These are phyloP conservation scores for Chytriomyces sp. DNA, from an alignment of 192 early-diverging fungal genomes.

Conservation along the genomic window DNA sequence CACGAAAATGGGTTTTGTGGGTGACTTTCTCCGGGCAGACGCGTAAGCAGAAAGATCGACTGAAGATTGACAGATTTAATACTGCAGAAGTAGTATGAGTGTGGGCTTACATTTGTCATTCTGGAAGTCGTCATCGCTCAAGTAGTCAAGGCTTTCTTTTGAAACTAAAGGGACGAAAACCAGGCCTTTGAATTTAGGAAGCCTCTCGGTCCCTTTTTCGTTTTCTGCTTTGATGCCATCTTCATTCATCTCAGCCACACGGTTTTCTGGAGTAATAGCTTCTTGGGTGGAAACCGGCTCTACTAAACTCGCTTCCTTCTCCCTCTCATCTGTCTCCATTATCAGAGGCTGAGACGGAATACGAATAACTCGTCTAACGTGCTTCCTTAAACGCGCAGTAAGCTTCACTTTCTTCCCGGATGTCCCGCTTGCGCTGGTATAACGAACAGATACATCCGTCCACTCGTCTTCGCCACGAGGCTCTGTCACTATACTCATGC, in stretches of 20 bases:
- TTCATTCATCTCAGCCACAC: too few species aligned
- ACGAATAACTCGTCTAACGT: neutral
- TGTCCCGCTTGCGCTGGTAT: neutral
- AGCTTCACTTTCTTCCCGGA: neutral
- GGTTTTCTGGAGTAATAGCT: too few species aligned
- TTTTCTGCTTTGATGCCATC: neutral
- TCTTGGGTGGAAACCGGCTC: too few species aligned
- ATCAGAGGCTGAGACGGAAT: neutral
- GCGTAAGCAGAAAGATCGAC: too few species aligned
- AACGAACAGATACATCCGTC: neutral
- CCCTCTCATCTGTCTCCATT: neutral
- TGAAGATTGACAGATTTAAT: too few species aligned
- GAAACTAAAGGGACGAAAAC: constrained; percentile 16
- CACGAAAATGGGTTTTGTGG: too few species aligned
- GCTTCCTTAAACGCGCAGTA: neutral
- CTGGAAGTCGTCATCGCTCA: constrained; percentile 3
- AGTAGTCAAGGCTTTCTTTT: neutral
- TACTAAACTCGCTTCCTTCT: too few species aligned
- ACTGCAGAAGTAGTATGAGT: too few species aligned
- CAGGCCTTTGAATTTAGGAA: constrained; percentile 26
- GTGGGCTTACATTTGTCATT: neutral
- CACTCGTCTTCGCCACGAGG: too few species aligned
- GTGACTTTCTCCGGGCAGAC: too few species aligned
- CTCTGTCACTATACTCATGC: too few species aligned
- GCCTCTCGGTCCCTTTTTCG: neutral